These are phyloP conservation scores for Whalleya microplaca DNA, from an alignment of 2,329 filamentous ascomycete genomes.

Conservation along the genomic window DNA sequence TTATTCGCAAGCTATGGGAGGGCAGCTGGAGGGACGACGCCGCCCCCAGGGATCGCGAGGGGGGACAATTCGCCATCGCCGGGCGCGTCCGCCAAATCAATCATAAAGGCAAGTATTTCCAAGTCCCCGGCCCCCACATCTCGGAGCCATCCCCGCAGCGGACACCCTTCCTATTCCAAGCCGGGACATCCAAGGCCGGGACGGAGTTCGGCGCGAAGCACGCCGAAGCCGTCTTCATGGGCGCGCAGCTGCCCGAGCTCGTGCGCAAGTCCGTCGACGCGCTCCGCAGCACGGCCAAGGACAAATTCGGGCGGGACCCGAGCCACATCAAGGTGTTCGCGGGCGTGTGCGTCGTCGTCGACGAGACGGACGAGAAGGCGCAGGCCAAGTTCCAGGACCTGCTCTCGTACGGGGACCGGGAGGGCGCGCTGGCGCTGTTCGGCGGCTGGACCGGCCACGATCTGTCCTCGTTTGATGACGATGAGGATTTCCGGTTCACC, in stretches of 20 bases:
- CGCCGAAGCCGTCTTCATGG: slow-evolving; percentile 64
- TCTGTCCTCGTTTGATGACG: no score
- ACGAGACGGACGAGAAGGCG: no score
- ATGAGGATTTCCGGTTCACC: no score
- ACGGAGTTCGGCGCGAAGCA: slow-evolving; percentile 59
- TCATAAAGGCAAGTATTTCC: slow-evolving; percentile 60
- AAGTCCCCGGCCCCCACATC: slow-evolving; percentile 47
- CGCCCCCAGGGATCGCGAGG: slow-evolving; percentile 53
- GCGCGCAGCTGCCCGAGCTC: slow-evolving; percentile 53
- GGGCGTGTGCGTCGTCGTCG: no score
- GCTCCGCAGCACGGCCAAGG: no score
- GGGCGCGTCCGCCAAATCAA: slow-evolving; percentile 61
- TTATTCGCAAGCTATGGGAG: slow-evolving; percentile 49
- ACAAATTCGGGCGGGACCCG: no score
- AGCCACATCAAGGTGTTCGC: no score
- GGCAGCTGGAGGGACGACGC: slow-evolving; percentile 61
- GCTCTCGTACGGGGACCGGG: no score
- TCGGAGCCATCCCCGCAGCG: slow-evolving; percentile 60
- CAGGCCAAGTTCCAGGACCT: no score
- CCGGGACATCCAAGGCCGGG: slow-evolving; percentile 61
- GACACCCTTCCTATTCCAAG: slow-evolving; percentile 61
- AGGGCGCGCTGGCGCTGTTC: no score
- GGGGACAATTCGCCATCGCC: slow-evolving; percentile 61
- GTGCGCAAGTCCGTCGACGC: no score
- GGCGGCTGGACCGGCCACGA: no score